Evolutionary conservation across 2,329 filamentous ascomycete species (phyloP).

Genomic region (Aspergillus costaricaensis): DNA sequence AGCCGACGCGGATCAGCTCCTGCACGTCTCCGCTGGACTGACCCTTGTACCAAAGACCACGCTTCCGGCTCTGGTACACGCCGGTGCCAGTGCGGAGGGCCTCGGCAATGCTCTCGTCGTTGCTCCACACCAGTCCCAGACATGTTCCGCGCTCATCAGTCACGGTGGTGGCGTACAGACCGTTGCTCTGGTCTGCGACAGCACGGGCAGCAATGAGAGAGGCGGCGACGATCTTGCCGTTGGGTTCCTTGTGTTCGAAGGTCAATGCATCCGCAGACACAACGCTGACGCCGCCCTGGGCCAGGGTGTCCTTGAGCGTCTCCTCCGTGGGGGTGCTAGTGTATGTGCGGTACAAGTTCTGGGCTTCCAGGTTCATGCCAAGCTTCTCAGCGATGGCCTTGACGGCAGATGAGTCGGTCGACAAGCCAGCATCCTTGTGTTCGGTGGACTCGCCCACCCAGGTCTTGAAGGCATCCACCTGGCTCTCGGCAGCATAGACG

Average conservation of each 20-base stretch:
- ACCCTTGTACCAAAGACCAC: constrained; percentile 95
- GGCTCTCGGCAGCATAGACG: constrained; percentile 49
- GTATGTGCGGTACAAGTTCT: constrained; percentile 43
- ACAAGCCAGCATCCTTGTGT: constrained; percentile 39
- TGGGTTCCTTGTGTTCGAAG: constrained; percentile 61
- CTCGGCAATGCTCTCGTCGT: constrained; percentile 83
- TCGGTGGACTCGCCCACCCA: constrained; percentile 43
- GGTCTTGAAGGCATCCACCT: constrained; percentile 41
- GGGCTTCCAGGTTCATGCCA: constrained; percentile 41
- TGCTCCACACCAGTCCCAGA: constrained; percentile 91
- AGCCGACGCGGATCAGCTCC: constrained; percentile 76
- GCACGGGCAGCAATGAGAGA: constrained; percentile 74
- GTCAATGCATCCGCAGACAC: constrained; percentile 72
- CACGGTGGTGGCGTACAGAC: constrained; percentile 85
- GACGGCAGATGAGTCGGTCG: constrained; percentile 38
- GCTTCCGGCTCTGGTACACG: constrained; percentile 94
- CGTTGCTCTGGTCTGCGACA: constrained; percentile 78
- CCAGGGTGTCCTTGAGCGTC: constrained; percentile 51
- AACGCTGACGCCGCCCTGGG: constrained; percentile 66
- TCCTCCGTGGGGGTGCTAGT: constrained; percentile 46
- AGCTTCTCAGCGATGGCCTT: constrained; percentile 43
- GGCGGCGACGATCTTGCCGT: constrained; percentile 64
- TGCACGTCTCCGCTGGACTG: constrained; percentile 93
- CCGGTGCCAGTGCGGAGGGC: constrained; percentile 78
- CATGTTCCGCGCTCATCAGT: constrained; percentile 83